A percentile compares a stretch with the other conserved stretches of the same genome.
These are phyloP conservation scores for Fusarium pseudoanthophilum DNA, from an alignment of 2,329 filamentous ascomycete genomes.

Conservation along the genomic window DNA sequence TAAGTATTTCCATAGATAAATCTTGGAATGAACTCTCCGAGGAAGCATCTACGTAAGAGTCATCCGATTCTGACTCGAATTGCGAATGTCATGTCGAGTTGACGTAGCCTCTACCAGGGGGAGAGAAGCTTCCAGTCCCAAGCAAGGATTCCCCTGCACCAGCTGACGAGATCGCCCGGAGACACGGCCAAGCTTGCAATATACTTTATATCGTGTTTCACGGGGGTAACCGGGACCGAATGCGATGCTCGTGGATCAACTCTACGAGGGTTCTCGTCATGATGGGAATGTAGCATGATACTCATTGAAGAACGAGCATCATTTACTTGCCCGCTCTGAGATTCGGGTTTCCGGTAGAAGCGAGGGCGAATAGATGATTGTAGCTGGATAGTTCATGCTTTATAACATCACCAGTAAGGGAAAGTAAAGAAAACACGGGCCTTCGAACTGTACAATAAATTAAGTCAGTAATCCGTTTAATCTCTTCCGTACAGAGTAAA, in stretches of 20 bases:
- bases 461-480: no score
- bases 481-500: no score
- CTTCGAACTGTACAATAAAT: no score
- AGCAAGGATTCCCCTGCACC: background rate
- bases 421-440: no score
- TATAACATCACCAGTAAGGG: no score
- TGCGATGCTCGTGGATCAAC: background rate
- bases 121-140: background rate
- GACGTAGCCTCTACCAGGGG: background rate
- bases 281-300: no score
- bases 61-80: background rate
- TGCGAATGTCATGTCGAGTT: background rate
- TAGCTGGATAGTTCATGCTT: fast-evolving
- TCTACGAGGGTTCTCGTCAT: fast-evolving
- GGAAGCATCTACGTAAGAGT: background rate
- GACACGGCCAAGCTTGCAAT: background rate
- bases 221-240: background rate
- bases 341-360: fast-evolving
- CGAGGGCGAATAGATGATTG: background rate
- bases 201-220: background rate
- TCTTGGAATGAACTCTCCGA: no score
- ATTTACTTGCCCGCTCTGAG: fast-evolving
- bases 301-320: background rate
- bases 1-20: background rate
- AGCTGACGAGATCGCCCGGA: background rate